phyloP scores from a whole-genome alignment of 2,329 filamentous ascomycete genomes.

The Bertia moriformis region DNA sequence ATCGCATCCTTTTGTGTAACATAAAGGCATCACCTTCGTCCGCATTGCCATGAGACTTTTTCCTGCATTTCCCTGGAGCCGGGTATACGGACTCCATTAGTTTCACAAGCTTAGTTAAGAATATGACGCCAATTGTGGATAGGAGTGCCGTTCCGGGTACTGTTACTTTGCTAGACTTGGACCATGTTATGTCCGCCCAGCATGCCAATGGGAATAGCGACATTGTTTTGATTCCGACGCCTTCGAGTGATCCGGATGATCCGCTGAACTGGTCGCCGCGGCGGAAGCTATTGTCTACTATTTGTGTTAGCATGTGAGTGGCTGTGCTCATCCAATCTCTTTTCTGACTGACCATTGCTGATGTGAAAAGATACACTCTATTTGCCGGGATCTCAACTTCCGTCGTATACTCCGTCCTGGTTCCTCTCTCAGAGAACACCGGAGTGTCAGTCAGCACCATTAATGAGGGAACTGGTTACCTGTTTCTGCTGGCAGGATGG shows the following conservation, averaged over 20 bases:
- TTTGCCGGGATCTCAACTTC: constrained; percentile 14
- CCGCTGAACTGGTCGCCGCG: constrained; percentile 26
- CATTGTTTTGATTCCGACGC: constrained; percentile 5
- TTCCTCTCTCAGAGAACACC: constrained; percentile 6
- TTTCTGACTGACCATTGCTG: not conserved
- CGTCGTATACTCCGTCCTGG: constrained; percentile 14
- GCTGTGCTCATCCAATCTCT: too few species aligned
- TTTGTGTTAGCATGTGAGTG: constrained; percentile 22
- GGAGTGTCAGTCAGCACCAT: constrained; percentile 8
- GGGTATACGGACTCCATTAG: too few species aligned
- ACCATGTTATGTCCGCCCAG: not conserved
- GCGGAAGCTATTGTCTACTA: constrained; percentile 24
- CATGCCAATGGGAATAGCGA: not conserved
- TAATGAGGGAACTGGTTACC: constrained; percentile 12
- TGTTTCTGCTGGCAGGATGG: constrained; percentile 26
- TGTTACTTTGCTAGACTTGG: not conserved
- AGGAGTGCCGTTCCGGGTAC: not conserved
- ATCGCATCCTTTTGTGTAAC: too few species aligned
- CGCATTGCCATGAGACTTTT: too few species aligned
- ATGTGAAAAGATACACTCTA: constrained; percentile 11
- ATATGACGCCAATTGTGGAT: not conserved
- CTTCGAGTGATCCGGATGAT: constrained; percentile 27
- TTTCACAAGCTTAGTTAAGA: too few species aligned
- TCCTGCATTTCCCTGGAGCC: too few species aligned
- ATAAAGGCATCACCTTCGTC: too few species aligned